phyloP scores from a whole-genome alignment of 345 rosid species.

The Dovyalis caffra region DNA sequence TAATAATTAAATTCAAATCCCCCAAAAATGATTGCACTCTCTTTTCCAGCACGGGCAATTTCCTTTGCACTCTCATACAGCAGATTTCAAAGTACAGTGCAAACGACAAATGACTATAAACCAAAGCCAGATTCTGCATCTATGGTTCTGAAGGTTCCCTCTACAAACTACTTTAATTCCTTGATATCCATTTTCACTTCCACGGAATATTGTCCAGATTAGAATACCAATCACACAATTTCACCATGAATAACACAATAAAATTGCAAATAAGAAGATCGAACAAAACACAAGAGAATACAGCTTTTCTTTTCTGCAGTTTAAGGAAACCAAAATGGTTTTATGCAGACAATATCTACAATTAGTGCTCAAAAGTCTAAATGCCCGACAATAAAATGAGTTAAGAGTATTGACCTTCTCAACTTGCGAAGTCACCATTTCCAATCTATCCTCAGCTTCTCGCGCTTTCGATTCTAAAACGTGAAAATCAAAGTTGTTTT shows the following conservation, averaged over 20 bases:
- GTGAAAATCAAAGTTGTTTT: conserved; percentile 73
- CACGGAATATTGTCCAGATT: neutral
- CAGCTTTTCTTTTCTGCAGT: neutral
- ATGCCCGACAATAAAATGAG: neutral
- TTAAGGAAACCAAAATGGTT: too few relatives aligned
- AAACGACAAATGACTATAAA: neutral
- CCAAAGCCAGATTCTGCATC: neutral
- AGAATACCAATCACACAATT: neutral
- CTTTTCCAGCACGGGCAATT: neutral
- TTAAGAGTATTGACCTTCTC: conserved; percentile 42
- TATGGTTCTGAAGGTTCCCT: neutral
- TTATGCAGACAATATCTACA: too few relatives aligned
- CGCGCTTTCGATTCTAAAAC: conserved; percentile 51
- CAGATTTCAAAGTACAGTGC: neutral
- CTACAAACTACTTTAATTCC: neutral
- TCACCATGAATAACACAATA: neutral
- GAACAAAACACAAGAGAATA: neutral
- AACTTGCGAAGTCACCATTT: conserved; percentile 38
- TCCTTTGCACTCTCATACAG: too few relatives aligned
- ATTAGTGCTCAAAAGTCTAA: too few relatives aligned
- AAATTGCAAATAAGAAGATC: neutral
- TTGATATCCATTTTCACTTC: neutral
- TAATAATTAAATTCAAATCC: neutral
- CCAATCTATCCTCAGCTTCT: conserved; percentile 49
- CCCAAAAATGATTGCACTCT: neutral